Percentiles rank a stretch among this genome's conserved stretches.
Conservation (phyloP, 176 grass and related monocot genomes). For the Aechmea fasciata region DNA sequence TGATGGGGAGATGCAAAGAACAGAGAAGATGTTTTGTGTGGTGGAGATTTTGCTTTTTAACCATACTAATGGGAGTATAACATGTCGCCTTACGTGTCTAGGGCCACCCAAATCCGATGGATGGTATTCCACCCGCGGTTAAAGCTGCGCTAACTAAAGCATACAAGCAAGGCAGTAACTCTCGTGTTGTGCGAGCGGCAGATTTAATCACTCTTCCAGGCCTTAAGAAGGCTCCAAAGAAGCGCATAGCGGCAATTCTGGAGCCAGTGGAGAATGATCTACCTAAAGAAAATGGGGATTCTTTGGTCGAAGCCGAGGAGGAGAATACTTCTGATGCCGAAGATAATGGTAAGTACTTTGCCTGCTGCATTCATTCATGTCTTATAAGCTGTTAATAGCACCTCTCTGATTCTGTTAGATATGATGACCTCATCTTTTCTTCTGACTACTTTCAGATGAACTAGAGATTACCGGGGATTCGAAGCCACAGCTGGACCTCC, state of each 20-base stretch:
- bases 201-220: constrained; percentile 79
- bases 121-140: constrained; percentile 77
- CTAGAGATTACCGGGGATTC: constrained; percentile 10
- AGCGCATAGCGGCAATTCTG: constrained; percentile 83
- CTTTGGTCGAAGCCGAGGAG: constrained; percentile 49
- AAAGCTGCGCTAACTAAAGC: constrained; percentile 90
- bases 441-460: constrained; percentile 40
- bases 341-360: constrained; percentile 45
- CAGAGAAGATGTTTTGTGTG: no score
- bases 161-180: constrained; percentile 88
- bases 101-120: constrained; percentile 83
- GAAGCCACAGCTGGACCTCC: constrained; percentile 64
- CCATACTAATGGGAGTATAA: no score
- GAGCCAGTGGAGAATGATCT: constrained; percentile 76
- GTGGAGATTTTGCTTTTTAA: no score
- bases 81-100: constrained; percentile 6
- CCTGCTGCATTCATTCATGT: not conserved
- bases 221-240: constrained; percentile 80
- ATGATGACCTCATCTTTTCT: constrained; percentile 7
- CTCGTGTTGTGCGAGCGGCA: constrained; percentile 65
- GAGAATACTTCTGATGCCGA: constrained; percentile 70
- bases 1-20: no score
- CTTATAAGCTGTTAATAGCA: not conserved
- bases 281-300: constrained; percentile 68
- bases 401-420: constrained; percentile 4